phyloP scores from a whole-genome alignment of 495 filamentous ascomycete genomes.

The Trichoderma gamsii region DNA sequence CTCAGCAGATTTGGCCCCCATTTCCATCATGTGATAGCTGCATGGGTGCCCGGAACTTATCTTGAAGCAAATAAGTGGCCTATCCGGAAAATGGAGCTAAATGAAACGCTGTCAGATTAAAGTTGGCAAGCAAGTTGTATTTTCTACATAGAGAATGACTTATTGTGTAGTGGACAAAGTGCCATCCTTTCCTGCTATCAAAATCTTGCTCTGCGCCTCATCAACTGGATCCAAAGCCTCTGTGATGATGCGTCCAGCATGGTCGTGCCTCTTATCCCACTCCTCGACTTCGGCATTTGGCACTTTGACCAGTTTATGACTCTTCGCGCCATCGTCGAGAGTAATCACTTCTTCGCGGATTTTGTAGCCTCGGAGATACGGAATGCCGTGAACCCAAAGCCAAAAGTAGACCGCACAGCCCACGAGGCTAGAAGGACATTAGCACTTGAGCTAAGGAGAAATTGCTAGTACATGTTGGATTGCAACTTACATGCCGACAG shows the following conservation, averaged over 20 bases:
- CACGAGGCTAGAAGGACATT: slow-evolving; percentile 32
- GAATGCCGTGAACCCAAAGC: slow-evolving; percentile 49
- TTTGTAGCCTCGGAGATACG: slow-evolving; percentile 43
- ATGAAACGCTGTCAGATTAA: neutral
- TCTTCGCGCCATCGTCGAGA: slow-evolving; percentile 42
- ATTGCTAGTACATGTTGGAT: neutral
- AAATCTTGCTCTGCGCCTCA: neutral
- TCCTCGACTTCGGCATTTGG: slow-evolving; percentile 38
- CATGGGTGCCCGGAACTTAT: neutral
- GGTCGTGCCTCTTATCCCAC: slow-evolving; percentile 56
- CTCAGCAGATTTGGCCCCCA: neutral
- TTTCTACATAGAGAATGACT: neutral
- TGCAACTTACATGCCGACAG: slow-evolving; percentile 48
- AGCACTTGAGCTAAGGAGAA: neutral
- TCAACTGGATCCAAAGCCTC: neutral
- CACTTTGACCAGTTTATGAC: slow-evolving; percentile 52
- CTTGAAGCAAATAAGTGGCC: neutral
- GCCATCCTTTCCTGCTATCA: neutral
- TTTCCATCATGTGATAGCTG: neutral
- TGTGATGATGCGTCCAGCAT: slow-evolving; percentile 30
- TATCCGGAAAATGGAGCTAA: neutral
- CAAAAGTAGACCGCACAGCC: slow-evolving; percentile 51
- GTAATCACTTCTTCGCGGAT: slow-evolving; percentile 48
- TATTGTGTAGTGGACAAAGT: neutral
- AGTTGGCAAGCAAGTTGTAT: neutral